Evolutionary conservation across 371 early-diverging fungal genomes (phyloP).

Genomic region (Mortierella sp.): DNA sequence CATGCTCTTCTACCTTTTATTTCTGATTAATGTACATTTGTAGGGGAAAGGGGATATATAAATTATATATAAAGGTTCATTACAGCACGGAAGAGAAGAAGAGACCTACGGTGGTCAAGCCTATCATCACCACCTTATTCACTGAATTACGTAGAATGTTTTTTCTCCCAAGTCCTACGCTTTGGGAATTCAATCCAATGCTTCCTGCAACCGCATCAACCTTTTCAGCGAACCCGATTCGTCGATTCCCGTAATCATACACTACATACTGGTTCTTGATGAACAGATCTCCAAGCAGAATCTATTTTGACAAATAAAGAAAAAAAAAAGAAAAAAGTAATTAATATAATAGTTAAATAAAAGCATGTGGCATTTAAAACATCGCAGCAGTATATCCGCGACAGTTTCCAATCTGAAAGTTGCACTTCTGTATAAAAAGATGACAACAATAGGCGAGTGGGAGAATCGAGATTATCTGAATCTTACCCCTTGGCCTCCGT

Average conservation of each 20-base stretch:
- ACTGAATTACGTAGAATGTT: not conserved
- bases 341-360: not conserved
- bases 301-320: slow-evolving; percentile 8
- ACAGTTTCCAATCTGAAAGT: not conserved
- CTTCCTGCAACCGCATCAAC: slow-evolving; percentile 25
- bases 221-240: slow-evolving; percentile 47
- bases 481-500: slow-evolving; percentile 36
- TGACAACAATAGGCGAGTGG: not conserved
- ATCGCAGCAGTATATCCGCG: not conserved
- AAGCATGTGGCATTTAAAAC: not conserved
- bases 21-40: too few species aligned
- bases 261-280: slow-evolving; percentile 55
- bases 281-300: slow-evolving; percentile 49
- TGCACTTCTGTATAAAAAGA: not conserved
- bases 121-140: not conserved
- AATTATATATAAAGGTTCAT: too few species aligned
- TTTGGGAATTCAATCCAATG: slow-evolving; percentile 42
- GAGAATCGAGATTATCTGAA: not conserved
- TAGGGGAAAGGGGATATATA: too few species aligned
- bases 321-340: not conserved
- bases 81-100: not conserved
- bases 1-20: too few species aligned
- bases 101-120: not conserved
- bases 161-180: slow-evolving; percentile 9
- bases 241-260: slow-evolving; percentile 28